Evolutionary conservation across 495 filamentous ascomycete species (phyloP), one percentile per base, ranked within the genome.

Genomic region (Chaetomium fimeti): DNA sequence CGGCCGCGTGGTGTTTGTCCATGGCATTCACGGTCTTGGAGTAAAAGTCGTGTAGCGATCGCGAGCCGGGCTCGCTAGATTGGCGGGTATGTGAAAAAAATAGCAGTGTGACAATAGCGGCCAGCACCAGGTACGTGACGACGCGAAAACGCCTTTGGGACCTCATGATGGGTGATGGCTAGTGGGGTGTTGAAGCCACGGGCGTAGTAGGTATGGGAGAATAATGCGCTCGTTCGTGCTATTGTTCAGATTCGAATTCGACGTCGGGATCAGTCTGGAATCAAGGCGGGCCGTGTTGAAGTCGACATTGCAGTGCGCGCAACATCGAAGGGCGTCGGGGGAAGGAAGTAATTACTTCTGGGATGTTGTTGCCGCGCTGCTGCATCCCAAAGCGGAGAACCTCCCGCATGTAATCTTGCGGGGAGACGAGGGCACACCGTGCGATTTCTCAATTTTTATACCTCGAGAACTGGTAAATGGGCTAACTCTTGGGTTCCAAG

Each of bases 121-220:
- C 78, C 61, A 91, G 68, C 57, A 86, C 75, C 36, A 83, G 73
- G 72, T 89, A 77, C 57, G 80, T 78, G 29, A 89, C 72, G 43
- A 86, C 74, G 60, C 85, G 86, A 48, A 90, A 64, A 60, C 90
- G 86, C 62, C 91, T 84, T 69, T 82, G 82, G 1, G 90, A 90
- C 69, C 87, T 85, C 91, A 95, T 93, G 49, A 53, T 80, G 74
- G 67, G 60, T 25, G 42, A 9, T 32, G 29, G 29, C 7, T 32
- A 7, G 58, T 25, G 51, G 0, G 16, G 13, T 2, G 20, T 49
- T 7, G 45, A 49, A 49, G 15, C 9, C 8, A 20, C 6, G 27
- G 20, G 22, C 2, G 38, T 28, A 16, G 9, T 55, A n/a, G n/a
- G n/a, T n/a, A n/a, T n/a, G n/a, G n/a, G 25, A 24, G 22, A 24